These are phyloP conservation scores for Xylariaceae sp. DNA, from an alignment of 2,329 filamentous ascomycete species.

Conservation along the genomic window DNA sequence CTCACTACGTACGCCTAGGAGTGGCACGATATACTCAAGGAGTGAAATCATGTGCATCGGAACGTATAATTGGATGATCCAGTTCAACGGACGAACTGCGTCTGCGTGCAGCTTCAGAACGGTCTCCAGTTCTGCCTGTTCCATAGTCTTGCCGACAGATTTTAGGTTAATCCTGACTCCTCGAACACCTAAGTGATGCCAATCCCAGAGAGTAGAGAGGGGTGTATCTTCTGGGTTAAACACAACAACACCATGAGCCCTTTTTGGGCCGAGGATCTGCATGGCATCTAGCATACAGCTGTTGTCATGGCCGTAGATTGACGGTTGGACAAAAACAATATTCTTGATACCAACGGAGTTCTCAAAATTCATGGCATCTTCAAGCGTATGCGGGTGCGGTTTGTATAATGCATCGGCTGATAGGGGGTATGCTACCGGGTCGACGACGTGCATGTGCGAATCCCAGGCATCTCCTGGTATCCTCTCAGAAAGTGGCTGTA, in stretches of 20 bases:
- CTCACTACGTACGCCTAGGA: slow-evolving; percentile 47
- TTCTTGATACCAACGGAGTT: slow-evolving; percentile 53
- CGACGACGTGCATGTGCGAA: slow-evolving; percentile 66
- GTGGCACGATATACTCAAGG: slow-evolving; percentile 51
- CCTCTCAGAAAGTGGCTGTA: background rate
- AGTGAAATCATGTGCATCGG: slow-evolving; percentile 52
- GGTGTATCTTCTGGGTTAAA: slow-evolving; percentile 52
- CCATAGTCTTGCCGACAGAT: slow-evolving; percentile 50
- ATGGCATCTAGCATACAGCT: slow-evolving; percentile 60
- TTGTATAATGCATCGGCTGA: slow-evolving; percentile 52
- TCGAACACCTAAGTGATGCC: slow-evolving; percentile 61
- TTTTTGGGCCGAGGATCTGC: slow-evolving; percentile 48
- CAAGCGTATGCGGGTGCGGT: slow-evolving; percentile 52
- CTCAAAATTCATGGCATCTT: slow-evolving; percentile 56
- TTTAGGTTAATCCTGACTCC: slow-evolving; percentile 63
- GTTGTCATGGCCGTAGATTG: slow-evolving; percentile 65
- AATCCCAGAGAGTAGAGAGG: slow-evolving; percentile 46
- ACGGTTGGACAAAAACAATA: slow-evolving; percentile 63
- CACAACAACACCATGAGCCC: slow-evolving; percentile 58
- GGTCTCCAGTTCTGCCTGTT: slow-evolving; percentile 43
- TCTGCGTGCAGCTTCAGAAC: slow-evolving; percentile 52
- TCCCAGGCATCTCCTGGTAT: slow-evolving; percentile 55
- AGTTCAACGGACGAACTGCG: slow-evolving; percentile 51
- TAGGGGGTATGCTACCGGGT: slow-evolving; percentile 53
- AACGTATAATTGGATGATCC: slow-evolving; percentile 63